Evolutionary conservation across 75 land plant species (phyloP).

Genomic region (Adiantum capillusveneris): DNA sequence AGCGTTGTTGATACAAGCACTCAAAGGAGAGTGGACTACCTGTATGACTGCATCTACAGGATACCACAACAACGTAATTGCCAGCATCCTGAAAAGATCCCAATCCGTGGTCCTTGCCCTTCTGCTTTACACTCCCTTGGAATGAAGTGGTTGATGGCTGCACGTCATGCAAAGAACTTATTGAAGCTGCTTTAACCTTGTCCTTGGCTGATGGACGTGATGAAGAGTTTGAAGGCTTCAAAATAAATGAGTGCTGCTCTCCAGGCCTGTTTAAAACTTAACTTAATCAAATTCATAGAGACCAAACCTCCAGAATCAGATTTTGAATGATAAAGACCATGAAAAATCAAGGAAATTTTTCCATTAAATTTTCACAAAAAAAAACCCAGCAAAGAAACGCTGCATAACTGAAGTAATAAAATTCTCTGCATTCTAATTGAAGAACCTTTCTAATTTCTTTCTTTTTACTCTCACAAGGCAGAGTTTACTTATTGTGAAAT

Average conservation of each 20-base stretch:
- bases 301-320: too few relatives aligned
- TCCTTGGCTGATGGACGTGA: slow-evolving; percentile 21
- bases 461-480: too few relatives aligned
- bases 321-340: too few relatives aligned
- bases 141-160: slow-evolving; percentile 4
- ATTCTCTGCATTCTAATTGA: too few relatives aligned
- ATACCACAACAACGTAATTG: slow-evolving; percentile 72
- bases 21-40: slow-evolving; percentile 36
- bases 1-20: too few relatives aligned
- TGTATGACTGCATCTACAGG: slow-evolving; percentile 89
- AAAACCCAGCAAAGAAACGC: too few relatives aligned
- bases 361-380: too few relatives aligned
- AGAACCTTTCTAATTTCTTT: too few relatives aligned
- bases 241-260: slow-evolving; percentile 93
- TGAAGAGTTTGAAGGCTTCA: slow-evolving; percentile 66
- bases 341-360: too few relatives aligned
- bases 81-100: slow-evolving; percentile 25
- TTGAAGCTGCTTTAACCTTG: slow-evolving; percentile 15
- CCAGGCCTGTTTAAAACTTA: slow-evolving; percentile 61
- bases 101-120: slow-evolving; percentile 11
- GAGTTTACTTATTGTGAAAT: too few relatives aligned
- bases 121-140: slow-evolving; percentile 9
- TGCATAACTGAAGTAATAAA: too few relatives aligned
- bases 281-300: too few relatives aligned
- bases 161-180: slow-evolving; percentile 3